These are phyloP conservation scores for Ascochyta pisi DNA, from an alignment of 2,329 filamentous ascomycete genomes.

Conservation along the genomic window DNA sequence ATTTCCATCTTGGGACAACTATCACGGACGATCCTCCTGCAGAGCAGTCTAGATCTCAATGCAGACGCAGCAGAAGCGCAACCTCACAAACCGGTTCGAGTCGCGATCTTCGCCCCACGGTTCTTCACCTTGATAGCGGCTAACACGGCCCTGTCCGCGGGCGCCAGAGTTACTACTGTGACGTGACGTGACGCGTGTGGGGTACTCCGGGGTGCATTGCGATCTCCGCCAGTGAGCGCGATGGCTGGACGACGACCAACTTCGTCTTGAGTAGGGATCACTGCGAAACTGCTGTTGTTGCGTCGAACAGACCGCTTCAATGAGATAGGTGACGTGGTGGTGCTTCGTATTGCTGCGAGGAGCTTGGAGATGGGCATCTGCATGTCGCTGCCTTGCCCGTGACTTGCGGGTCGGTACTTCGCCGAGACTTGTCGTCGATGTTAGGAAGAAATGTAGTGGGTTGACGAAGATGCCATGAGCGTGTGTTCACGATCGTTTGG, in stretches of 20 bases:
- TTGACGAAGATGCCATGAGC: no score
- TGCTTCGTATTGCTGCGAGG: not conserved
- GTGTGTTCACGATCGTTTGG: no score
- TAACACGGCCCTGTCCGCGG: slow-evolving; percentile 4
- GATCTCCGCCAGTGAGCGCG: not conserved
- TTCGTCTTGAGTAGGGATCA: not conserved
- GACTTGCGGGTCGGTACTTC: not conserved
- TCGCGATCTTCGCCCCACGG: not conserved
- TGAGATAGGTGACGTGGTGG: not conserved
- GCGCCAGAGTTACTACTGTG: not conserved
- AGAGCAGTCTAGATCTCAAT: slow-evolving; percentile 7
- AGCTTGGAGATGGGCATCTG: not conserved
- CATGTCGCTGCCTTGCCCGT: not conserved
- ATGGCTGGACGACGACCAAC: not conserved
- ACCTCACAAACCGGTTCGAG: not conserved
- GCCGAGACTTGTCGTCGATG: no score
- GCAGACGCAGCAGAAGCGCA: not conserved
- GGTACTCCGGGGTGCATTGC: slow-evolving; percentile 6
- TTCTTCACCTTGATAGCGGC: not conserved
- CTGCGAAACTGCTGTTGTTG: not conserved
- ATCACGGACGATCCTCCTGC: not conserved
- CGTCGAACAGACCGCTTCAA: not conserved
- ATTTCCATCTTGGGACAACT: not conserved
- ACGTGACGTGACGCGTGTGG: slow-evolving; percentile 14
- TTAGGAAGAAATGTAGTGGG: no score